Conservation (phyloP, 805 yeast genomes). For the Metschnikowia colocasiae region DNA sequence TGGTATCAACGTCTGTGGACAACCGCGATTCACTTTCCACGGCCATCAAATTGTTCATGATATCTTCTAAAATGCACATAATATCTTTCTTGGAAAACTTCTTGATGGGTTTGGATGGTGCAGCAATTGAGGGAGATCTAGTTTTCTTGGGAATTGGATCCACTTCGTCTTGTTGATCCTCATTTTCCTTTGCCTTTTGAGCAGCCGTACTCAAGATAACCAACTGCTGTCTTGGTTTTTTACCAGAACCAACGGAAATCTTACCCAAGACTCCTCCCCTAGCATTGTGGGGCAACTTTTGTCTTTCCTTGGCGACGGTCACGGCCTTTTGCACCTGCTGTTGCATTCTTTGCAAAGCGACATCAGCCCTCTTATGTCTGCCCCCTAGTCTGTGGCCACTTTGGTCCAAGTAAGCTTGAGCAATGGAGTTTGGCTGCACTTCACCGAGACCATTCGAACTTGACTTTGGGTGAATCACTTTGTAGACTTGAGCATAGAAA, state of each 20-base stretch:
- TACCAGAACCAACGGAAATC: constrained; percentile 72
- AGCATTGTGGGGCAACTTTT: constrained; percentile 59
- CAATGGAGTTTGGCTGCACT: constrained; percentile 68
- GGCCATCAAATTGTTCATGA: constrained; percentile 71
- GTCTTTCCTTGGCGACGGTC: constrained; percentile 87
- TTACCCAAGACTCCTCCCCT: constrained; percentile 89
- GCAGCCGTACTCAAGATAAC: constrained; percentile 55
- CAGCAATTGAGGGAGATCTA: constrained; percentile 30
- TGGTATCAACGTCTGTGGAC: constrained; percentile 33
- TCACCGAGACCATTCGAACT: constrained; percentile 12
- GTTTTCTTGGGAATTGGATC: constrained; percentile 21
- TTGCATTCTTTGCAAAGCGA: constrained; percentile 95
- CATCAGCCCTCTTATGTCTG: constrained; percentile 76
- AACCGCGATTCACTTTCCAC: constrained; percentile 61
- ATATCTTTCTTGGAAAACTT: constrained; percentile 41
- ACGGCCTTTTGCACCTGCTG: constrained; percentile 97
- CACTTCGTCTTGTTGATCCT: constrained; percentile 19
- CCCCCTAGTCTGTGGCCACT: constrained; percentile 91
- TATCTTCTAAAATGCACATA: constrained; percentile 70
- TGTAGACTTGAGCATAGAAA: constrained; percentile 90
- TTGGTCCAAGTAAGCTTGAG: constrained; percentile 86
- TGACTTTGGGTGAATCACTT: constrained; percentile 46
- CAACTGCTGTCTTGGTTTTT: constrained; percentile 83
- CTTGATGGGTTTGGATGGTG: constrained; percentile 30
- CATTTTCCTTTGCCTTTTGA: constrained; percentile 33